Base-by-base conservation (phyloP, 208 protist genomes). In the Tritrichomonas musculus region DNA sequence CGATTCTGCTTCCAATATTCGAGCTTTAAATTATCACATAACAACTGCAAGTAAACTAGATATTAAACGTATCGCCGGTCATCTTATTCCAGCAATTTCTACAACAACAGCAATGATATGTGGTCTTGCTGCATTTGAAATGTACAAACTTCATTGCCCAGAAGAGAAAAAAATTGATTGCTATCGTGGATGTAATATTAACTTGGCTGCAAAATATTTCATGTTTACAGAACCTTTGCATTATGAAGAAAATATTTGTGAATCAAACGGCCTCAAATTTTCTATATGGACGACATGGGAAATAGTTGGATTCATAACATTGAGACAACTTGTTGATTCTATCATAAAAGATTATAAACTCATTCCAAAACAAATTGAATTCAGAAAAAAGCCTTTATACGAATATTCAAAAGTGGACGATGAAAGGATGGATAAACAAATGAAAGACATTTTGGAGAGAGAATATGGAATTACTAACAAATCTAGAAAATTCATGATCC, bases 51-150 rank as follows among this genome's bases (percentile, higher is more conserved):
- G 77, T 88, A 50, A 82, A 57, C 93, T 93, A 60, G 77, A 94
- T 11, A 95, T 93, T 82, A 96, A 95, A 88, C 25, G 88, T 13
- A 95, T 94, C n/a, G 97, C 98, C 14, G 98, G 98, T 44, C 98
- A 98, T 94, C 99, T 99, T 95, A 99, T 99, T 94, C 99, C 99
- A 39, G 99, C 99, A 8, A 99, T 99, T 96, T 98, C 99, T 80
- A 99, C 99, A 30, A 99, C 99, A 25, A 99, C 99, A 22, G 97
- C 98, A 22, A 77, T 99, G 17, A 97, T 99, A 17, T 88, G 60
- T 41, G 92, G 92, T 53, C 36, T 93, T 13, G n/a, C 33, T 20
- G 25, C 11, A n/a, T 14, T 93, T 11, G 92, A 93, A 60, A 80
- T 72, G 57, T 77, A 80, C 27, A 93, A 93, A 41, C 1, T 88